Evolutionary conservation across 225 moss, liverwort and hornwort genomes (phyloP).

Genomic region (Polytrichum formosum): DNA sequence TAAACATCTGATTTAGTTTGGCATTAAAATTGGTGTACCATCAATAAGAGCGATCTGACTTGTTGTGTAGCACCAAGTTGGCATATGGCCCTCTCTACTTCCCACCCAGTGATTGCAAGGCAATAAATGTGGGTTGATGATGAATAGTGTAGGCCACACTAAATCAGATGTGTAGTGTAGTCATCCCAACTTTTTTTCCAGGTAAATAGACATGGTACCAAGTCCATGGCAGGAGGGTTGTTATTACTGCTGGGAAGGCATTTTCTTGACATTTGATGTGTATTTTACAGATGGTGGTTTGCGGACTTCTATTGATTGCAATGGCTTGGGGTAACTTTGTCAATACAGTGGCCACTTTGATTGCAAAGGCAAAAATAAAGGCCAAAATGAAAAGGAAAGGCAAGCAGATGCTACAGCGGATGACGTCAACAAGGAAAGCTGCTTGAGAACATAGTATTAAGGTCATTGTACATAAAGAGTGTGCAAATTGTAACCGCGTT

Average conservation of each 20-base stretch:
- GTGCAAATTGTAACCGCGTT: neutral
- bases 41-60: too few relatives aligned
- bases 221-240: neutral
- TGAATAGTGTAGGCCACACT: too few relatives aligned
- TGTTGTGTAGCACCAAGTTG: too few relatives aligned
- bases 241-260: neutral
- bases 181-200: neutral
- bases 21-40: too few relatives aligned
- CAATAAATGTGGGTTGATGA: too few relatives aligned
- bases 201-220: neutral
- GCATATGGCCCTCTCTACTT: neutral
- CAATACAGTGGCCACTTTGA: slow-evolving; percentile 76
- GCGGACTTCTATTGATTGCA: slow-evolving; percentile 65
- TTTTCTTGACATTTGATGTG: neutral
- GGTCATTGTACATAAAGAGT: slow-evolving; percentile 25
- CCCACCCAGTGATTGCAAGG: too few relatives aligned
- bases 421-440: slow-evolving; percentile 54
- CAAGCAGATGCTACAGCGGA: slow-evolving; percentile 52
- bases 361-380: slow-evolving; percentile 80
- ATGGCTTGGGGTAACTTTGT: slow-evolving; percentile 87
- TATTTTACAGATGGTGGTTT: slow-evolving; percentile 74
- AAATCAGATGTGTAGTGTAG: too few relatives aligned
- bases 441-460: slow-evolving; percentile 14
- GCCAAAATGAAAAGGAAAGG: slow-evolving; percentile 81
- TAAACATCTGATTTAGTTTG: too few relatives aligned